Conservation (phyloP, 352 stramenopile species). For the Pythium rhizo-oryzae region DNA sequence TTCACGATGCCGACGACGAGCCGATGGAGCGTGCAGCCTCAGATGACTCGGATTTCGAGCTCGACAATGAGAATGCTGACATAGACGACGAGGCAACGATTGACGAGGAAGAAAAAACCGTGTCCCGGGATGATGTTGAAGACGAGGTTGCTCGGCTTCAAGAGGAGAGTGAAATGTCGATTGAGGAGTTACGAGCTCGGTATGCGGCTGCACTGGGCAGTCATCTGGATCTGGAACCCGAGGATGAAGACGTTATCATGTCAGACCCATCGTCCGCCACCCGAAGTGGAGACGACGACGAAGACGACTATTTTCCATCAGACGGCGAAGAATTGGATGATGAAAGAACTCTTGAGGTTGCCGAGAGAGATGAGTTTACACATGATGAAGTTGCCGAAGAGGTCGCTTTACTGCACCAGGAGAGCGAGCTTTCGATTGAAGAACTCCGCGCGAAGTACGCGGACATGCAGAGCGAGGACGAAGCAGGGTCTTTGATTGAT, state of each 20-base stretch:
- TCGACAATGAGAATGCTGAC: conserved; percentile 33
- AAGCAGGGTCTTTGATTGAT: neutral
- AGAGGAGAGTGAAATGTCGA: conserved; percentile 90
- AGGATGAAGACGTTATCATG: conserved; percentile 1
- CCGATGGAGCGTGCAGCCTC: conserved; percentile 30
- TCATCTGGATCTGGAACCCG: neutral
- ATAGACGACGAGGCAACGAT: conserved; percentile 92
- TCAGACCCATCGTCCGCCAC: neutral
- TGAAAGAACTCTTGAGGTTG: conserved; percentile 90
- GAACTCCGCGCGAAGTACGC: conserved; percentile 59
- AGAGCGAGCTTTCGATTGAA: conserved; percentile 94
- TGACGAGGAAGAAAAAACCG: conserved; percentile 67
- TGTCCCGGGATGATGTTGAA: conserved; percentile 35
- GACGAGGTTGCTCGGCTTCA: conserved; percentile 90
- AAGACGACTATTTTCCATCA: conserved; percentile 37
- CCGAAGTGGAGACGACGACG: conserved; percentile 17
- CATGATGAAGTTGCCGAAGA: conserved; percentile 76
- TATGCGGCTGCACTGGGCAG: conserved; percentile 32
- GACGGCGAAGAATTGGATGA: conserved; percentile 72
- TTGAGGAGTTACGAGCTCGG: conserved; percentile 78
- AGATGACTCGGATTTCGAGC: conserved; percentile 40
- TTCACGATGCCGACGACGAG: conserved; percentile 24
- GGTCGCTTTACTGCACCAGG: conserved; percentile 83
- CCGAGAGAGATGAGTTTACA: conserved; percentile 64
- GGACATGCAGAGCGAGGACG: conserved; percentile 18